Conservation (phyloP, 108 stramenopile species). For the Nitzschia sp. region DNA sequence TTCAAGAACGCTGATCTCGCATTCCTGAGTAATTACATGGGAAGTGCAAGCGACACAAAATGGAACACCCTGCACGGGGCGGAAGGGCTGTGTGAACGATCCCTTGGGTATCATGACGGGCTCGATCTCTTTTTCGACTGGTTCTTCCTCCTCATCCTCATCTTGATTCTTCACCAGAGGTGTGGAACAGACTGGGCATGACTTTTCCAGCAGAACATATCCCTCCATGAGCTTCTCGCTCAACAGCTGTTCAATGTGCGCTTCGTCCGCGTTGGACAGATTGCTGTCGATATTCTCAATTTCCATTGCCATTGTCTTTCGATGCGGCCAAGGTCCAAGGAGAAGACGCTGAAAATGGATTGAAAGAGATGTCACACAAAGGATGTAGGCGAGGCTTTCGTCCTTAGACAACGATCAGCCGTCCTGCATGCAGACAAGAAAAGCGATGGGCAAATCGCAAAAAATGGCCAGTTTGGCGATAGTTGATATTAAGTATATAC, state of each 20-base stretch:
- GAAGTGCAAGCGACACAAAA: conserved; percentile 47
- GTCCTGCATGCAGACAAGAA: no score
- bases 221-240: conserved; percentile 47
- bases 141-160: conserved; percentile 3
- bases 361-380: no score
- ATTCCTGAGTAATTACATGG: conserved; percentile 40
- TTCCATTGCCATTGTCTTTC: background rate
- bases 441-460: no score
- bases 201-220: conserved; percentile 37
- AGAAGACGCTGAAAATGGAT: no score
- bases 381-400: no score
- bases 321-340: no score
- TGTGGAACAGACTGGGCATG: conserved; percentile 45
- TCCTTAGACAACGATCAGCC: no score
- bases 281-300: conserved; percentile 2
- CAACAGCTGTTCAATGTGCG: conserved; percentile 34
- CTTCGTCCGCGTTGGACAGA: conserved; percentile 7
- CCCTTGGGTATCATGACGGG: conserved; percentile 13
- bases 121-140: background rate
- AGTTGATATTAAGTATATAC: no score
- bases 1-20: conserved; percentile 36
- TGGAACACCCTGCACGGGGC: conserved; percentile 46
- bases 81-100: conserved; percentile 29
- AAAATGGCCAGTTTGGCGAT: no score
- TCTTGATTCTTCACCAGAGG: conserved; percentile 39